phyloP scores from a whole-genome alignment of 805 yeast genomes.

The Lipomyces orientalis region DNA sequence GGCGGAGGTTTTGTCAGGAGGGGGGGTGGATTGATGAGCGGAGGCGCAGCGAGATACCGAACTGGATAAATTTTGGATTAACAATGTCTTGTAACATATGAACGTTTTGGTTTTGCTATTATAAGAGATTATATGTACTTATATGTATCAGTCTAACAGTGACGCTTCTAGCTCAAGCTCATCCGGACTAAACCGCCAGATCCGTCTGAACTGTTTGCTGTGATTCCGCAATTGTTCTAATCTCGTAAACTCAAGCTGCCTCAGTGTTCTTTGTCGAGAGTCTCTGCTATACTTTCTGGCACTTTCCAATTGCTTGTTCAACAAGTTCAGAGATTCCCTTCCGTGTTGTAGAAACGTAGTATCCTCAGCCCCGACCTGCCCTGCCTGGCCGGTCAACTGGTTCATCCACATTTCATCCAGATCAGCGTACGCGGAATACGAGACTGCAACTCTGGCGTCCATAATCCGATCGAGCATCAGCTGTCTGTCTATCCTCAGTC shows the following conservation, averaged over 20 bases:
- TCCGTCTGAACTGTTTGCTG: constrained; percentile 5
- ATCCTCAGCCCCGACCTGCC: background rate
- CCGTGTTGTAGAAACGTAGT: background rate
- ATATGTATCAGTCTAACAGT: background rate
- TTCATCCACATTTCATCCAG: constrained; percentile 7
- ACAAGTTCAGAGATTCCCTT: background rate
- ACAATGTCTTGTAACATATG: background rate
- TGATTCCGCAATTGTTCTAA: constrained; percentile 2
- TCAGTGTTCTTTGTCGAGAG: background rate
- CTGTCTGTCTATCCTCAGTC: background rate
- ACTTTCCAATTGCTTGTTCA: constrained; percentile 1
- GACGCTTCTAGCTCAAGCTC: constrained; percentile 6
- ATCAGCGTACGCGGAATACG: constrained; percentile 7
- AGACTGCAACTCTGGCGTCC: background rate
- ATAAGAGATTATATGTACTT: constrained; percentile 3
- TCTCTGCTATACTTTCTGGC: background rate
- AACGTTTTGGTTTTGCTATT: background rate
- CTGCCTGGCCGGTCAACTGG: background rate
- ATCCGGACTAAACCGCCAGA: constrained; percentile 1
- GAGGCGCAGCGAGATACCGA: constrained; percentile 18
- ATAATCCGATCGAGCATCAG: constrained; percentile 2
- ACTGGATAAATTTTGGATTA: background rate
- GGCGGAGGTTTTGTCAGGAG: constrained; percentile 18
- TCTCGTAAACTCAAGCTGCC: background rate
- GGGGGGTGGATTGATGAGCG: constrained; percentile 32